Percentiles rank a stretch among this genome's conserved stretches.
These are phyloP conservation scores for Lipomyces yamadae DNA, from an alignment of 805 yeast species.

Conservation along the genomic window DNA sequence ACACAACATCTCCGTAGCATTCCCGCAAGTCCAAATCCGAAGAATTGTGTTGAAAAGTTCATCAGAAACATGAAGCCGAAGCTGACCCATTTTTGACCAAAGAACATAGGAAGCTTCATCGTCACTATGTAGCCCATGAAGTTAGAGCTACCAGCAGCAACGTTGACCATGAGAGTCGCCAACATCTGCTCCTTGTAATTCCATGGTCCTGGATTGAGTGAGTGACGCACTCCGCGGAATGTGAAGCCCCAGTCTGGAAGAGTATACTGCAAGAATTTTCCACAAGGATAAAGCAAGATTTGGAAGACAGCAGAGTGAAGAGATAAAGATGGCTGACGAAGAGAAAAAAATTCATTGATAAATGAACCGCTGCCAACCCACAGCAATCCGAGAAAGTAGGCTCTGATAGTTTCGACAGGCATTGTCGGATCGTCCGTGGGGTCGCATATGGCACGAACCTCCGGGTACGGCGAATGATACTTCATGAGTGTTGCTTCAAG, in stretches of 20 bases:
- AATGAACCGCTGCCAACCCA: constrained; percentile 63
- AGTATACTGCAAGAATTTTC: constrained; percentile 45
- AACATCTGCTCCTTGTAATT: constrained; percentile 64
- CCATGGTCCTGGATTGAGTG: constrained; percentile 66
- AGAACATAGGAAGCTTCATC: constrained; percentile 26
- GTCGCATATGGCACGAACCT: constrained; percentile 69
- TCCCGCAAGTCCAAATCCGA: constrained; percentile 73
- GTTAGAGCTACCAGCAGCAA: constrained; percentile 31
- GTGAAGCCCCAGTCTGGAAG: constrained; percentile 29
- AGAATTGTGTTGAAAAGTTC: constrained; percentile 60
- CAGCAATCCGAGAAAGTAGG: constrained; percentile 56
- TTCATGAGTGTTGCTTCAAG: constrained; percentile 43
- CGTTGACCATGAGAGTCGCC: constrained; percentile 50
- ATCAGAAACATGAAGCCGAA: constrained; percentile 43
- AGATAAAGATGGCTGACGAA: constrained; percentile 60
- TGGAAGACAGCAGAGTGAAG: constrained; percentile 66
- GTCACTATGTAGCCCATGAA: constrained; percentile 53
- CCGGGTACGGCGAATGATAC: constrained; percentile 58
- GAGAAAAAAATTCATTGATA: constrained; percentile 61
- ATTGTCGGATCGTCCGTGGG: constrained; percentile 56
- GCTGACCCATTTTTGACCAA: constrained; percentile 42
- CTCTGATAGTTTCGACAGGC: constrained; percentile 57
- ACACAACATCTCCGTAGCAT: constrained; percentile 62
- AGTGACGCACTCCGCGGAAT: constrained; percentile 46
- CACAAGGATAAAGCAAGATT: constrained; percentile 67